Evolutionary conservation across 768 basidiomycete genomes (phyloP), one percentile per base, ranked within the genome.

Genomic region (Russula griseocarnosa): DNA sequence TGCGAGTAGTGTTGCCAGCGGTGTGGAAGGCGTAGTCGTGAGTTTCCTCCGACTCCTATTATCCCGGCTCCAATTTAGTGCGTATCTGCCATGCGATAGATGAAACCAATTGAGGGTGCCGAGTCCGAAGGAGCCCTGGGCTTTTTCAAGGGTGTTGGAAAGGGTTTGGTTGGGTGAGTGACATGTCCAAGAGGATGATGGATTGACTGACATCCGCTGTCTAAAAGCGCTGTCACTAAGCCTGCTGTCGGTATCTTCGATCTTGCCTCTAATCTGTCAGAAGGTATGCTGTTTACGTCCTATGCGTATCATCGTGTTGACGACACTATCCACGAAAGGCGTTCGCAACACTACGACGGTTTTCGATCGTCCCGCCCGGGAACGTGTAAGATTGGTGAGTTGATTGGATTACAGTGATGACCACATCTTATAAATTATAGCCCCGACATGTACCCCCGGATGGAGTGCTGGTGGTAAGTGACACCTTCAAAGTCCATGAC

Each of bases 301-400:
- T 65, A 34, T 67, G 51, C 36, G 58, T 24, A 49, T 52, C 5
- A 34, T 24, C 1, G 14, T 28, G 47, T 20, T 18, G 22, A 42
- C 14, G 28, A 47, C 38, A 24, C n/a, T 50, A 50, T 9, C 38
- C 47, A 18, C 13, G 60, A 38, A 63, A 94, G 92, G 96, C 30
- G 96, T 99, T 67, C 86, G 97, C 51, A 99, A 99, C 71, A 99
- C 97, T 0, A 98, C 97, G 0, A 98, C 94, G 2, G 96, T 98
- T 3, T 99, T 98, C 66, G 97, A 98, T 73, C 90, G 85, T 66
- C 88, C 90, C 14, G 88, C 88, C 38, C 82, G 94, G 60, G 96
- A 98, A 70, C 87, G 95, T 22, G 83, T 90, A 49, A 81, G 97
- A 71, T 76, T 90, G 70, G 91, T 90, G 61, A 72, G 86, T 75